A percentile compares a stretch with the other conserved stretches of the same genome.
Evolutionary conservation across 768 basidiomycete genomes (phyloP).

Genomic region (Naganishia vaughanmartiniae): DNA sequence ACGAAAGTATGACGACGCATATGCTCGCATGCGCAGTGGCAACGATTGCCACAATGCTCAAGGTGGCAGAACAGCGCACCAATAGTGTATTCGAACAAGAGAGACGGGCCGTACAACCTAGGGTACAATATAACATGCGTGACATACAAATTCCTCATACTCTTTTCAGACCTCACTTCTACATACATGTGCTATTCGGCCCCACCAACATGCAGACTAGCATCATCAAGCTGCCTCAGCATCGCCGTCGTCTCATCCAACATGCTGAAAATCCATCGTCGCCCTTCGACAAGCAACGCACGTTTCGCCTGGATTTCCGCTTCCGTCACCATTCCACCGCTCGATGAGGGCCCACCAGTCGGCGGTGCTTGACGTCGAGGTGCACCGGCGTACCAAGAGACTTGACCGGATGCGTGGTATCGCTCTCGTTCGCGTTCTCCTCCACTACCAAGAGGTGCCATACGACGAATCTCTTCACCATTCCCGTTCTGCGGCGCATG

Average conservation of each 20-base stretch:
- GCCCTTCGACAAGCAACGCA: slow-evolving; percentile 27
- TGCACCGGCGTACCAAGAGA: background rate
- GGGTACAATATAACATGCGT: background rate
- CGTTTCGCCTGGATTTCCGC: slow-evolving; percentile 25
- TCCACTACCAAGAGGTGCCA: background rate
- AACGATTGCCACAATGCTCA: too few relatives aligned
- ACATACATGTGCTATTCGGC: background rate
- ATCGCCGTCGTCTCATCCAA: slow-evolving; percentile 31
- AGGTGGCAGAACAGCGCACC: background rate
- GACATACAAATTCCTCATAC: background rate
- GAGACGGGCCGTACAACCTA: background rate
- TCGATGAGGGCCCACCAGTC: too few relatives aligned
- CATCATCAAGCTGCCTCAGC: slow-evolving; percentile 31
- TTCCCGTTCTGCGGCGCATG: background rate
- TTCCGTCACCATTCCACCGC: slow-evolving; percentile 10
- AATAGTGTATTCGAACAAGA: background rate
- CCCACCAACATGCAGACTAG: slow-evolving; percentile 10
- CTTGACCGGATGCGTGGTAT: background rate
- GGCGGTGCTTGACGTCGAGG: too few relatives aligned
- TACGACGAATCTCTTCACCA: slow-evolving; percentile 3
- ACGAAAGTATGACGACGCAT: too few relatives aligned
- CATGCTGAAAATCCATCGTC: slow-evolving; percentile 32
- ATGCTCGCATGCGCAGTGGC: too few relatives aligned
- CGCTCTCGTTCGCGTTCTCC: background rate
- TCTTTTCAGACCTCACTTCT: background rate